Conservation (phyloP, 2,329 filamentous ascomycete species). For the Neonectria ditissima region DNA sequence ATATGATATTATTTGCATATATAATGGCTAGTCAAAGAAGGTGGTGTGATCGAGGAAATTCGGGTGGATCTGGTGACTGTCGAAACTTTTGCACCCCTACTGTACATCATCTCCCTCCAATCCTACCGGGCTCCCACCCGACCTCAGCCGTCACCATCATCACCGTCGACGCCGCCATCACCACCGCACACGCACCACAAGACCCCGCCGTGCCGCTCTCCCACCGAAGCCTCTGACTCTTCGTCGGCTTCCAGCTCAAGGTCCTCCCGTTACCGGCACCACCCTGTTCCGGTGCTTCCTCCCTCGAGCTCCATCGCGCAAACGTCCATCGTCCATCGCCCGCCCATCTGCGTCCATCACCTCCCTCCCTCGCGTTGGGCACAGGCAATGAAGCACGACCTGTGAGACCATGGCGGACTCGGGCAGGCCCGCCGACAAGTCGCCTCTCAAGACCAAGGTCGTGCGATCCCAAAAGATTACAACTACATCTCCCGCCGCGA, state of each 20-base stretch:
- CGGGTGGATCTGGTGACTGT: too few species aligned
- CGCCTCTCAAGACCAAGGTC: conserved; percentile 51
- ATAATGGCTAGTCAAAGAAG: too few species aligned
- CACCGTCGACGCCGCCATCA: background rate
- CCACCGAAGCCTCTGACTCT: background rate
- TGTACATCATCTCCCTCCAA: conserved; percentile 8
- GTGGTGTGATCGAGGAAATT: too few species aligned
- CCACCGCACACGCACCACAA: background rate
- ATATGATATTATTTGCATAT: too few species aligned
- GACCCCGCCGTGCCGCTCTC: background rate
- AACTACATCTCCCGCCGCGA: conserved; percentile 43
- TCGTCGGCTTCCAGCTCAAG: background rate
- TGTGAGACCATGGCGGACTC: conserved; percentile 58
- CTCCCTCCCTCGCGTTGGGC: conserved; percentile 18
- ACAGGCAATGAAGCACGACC: conserved; percentile 48
- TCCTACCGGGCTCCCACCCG: background rate
- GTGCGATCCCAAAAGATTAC: conserved; percentile 67
- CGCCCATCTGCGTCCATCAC: conserved; percentile 29
- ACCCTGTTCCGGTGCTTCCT: background rate
- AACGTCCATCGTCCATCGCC: conserved; percentile 2
- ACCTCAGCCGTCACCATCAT: background rate
- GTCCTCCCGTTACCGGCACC: background rate
- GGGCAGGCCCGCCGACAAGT: conserved; percentile 50
- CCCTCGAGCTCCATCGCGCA: conserved; percentile 2
- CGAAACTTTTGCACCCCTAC: too few species aligned